phyloP scores from a whole-genome alignment of 2,329 filamentous ascomycete species.

The Neurospora crassa region DNA sequence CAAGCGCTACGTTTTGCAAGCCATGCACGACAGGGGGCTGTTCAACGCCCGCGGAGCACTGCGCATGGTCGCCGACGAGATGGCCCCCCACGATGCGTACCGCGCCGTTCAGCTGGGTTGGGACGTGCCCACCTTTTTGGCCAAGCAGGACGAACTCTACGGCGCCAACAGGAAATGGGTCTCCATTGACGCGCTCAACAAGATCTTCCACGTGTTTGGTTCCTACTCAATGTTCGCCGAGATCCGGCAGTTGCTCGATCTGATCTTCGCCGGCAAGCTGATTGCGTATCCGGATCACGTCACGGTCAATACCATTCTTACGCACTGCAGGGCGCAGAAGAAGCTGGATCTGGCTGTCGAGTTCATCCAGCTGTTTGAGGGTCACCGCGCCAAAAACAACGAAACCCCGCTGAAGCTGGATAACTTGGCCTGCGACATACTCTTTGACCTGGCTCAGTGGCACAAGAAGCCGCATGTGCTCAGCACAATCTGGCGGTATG shows the following conservation, averaged over 20 bases:
- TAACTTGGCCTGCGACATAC: constrained; percentile 25
- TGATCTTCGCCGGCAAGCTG: constrained; percentile 17
- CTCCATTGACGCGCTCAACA: constrained; percentile 14
- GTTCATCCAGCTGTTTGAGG: constrained; percentile 17
- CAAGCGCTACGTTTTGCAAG: constrained; percentile 33
- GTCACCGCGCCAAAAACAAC: background rate
- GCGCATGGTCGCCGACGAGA: constrained; percentile 29
- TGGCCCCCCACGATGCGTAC: constrained; percentile 35
- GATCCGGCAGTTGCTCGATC: constrained; percentile 23
- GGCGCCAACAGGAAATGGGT: constrained; percentile 17
- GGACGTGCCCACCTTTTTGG: constrained; percentile 28
- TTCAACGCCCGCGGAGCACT: constrained; percentile 28
- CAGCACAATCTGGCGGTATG: constrained; percentile 26
- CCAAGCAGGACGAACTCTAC: constrained; percentile 32
- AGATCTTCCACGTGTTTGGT: constrained; percentile 33
- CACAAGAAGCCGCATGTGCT: constrained; percentile 23
- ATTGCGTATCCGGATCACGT: constrained; percentile 19
- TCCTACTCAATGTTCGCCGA: constrained; percentile 26
- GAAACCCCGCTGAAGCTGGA: constrained; percentile 13
- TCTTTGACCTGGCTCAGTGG: constrained; percentile 28
- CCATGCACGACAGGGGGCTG: constrained; percentile 36
- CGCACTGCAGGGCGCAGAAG: constrained; percentile 19
- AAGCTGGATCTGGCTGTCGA: constrained; percentile 15
- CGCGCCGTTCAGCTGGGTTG: constrained; percentile 28
- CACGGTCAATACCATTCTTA: constrained; percentile 27